Evolutionary conservation across 2,329 filamentous ascomycete genomes (phyloP).

Genomic region (Curvularia hawaiiensis): DNA sequence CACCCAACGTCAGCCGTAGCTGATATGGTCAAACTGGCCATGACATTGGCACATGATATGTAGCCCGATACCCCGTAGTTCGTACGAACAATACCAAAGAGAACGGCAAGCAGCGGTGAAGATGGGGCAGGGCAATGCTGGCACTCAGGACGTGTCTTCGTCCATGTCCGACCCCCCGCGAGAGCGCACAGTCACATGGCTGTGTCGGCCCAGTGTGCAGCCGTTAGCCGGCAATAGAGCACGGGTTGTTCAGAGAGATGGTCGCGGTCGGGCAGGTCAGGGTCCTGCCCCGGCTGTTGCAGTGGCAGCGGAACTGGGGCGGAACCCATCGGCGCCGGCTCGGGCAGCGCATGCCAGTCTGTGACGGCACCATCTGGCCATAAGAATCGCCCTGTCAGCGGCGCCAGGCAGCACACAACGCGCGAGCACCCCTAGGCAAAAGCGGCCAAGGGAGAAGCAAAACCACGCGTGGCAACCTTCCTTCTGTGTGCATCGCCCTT

Average conservation of each 20-base stretch:
- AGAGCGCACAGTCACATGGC: not conserved
- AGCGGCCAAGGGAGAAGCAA: not conserved
- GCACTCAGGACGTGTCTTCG: no score
- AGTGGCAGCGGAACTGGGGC: slow-evolving; percentile 13
- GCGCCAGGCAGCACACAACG: not conserved
- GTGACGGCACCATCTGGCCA: slow-evolving; percentile 36
- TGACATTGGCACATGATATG: not conserved
- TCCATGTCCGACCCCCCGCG: not conserved
- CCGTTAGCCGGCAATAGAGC: not conserved
- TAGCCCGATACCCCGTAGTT: not conserved
- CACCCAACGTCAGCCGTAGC: not conserved
- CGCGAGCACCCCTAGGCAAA: not conserved
- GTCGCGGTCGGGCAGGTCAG: not conserved
- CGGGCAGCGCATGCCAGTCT: slow-evolving; percentile 9
- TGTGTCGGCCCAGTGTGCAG: not conserved
- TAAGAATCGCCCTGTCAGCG: slow-evolving; percentile 3
- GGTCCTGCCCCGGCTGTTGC: not conserved
- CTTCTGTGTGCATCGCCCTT: not conserved
- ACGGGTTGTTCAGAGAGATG: not conserved
- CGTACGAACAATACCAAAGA: not conserved
- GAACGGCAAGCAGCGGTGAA: not conserved
- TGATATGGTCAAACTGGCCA: not conserved
- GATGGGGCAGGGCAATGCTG: not conserved
- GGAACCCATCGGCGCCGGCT: slow-evolving; percentile 14
- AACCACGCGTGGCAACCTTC: not conserved